Evolutionary conservation across 805 yeast species (phyloP).

Genomic region (Nakazawaea anatomiae): DNA sequence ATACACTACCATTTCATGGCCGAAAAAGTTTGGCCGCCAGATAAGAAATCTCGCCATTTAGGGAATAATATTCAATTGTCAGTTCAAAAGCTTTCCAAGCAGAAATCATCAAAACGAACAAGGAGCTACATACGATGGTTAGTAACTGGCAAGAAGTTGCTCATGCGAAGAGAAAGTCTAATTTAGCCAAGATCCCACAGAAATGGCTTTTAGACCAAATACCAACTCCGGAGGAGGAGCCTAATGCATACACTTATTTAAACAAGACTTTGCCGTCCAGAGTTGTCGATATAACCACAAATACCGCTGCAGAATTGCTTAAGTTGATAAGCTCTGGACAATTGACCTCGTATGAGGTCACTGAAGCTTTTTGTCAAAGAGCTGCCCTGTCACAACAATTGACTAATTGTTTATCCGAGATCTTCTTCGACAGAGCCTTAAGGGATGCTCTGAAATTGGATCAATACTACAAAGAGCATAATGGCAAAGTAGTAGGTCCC

Average conservation of each 20-base stretch:
- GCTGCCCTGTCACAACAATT: conserved; percentile 24
- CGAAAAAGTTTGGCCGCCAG: no score
- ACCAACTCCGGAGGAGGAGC: conserved; percentile 22
- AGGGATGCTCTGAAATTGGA: conserved; percentile 18
- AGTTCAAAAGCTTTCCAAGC: no score
- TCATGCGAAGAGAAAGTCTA: conserved; percentile 13
- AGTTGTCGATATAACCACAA: conserved; percentile 18
- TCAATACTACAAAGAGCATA: conserved; percentile 10
- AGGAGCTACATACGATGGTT: no score
- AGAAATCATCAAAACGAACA: no score
- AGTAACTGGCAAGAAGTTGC: conserved; percentile 17
- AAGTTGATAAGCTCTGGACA: conserved; percentile 11
- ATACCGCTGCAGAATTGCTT: conserved; percentile 14
- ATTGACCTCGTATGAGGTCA: conserved; percentile 15
- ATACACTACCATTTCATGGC: no score
- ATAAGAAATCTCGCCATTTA: no score
- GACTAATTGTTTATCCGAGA: conserved; percentile 19
- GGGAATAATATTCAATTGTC: no score
- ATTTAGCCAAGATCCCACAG: conserved; percentile 21
- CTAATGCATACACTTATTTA: conserved; percentile 17
- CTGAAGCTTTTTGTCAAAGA: conserved; percentile 21
- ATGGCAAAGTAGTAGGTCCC: conserved; percentile 15
- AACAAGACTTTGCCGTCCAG: conserved; percentile 16
- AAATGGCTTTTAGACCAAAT: conserved; percentile 21
- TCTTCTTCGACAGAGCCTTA: conserved; percentile 19